A percentile compares a stretch with the other conserved stretches of the same genome.
Evolutionary conservation across 2,329 filamentous ascomycete species (phyloP).

Genomic region (Pseudogymnoascus sp.): DNA sequence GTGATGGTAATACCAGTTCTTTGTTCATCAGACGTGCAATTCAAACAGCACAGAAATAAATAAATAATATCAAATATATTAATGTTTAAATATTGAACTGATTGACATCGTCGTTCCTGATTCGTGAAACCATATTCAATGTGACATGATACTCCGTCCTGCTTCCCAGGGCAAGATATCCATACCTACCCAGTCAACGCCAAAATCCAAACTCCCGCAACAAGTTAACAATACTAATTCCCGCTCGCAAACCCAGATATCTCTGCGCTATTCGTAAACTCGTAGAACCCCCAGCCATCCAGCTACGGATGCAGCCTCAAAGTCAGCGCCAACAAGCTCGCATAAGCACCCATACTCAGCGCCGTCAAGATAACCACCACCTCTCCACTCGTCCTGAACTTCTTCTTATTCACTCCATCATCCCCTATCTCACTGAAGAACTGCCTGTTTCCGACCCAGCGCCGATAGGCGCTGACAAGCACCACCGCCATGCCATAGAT

Average conservation of each 20-base stretch:
- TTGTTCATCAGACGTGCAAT: not conserved
- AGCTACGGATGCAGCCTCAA: constrained; percentile 29
- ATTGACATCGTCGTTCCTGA: not conserved
- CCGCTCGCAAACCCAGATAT: not conserved
- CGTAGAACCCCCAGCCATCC: not conserved
- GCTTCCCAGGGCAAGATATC: not conserved
- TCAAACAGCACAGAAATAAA: not conserved
- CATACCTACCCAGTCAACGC: not conserved
- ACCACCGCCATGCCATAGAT: constrained; percentile 83
- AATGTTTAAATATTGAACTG: not conserved
- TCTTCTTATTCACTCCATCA: constrained; percentile 40
- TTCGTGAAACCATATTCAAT: not conserved
- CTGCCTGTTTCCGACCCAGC: constrained; percentile 86
- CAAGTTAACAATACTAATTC: not conserved
- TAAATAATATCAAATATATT: not conserved
- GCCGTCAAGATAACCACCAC: constrained; percentile 51
- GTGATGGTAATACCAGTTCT: not conserved
- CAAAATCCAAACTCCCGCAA: not conserved
- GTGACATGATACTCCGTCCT: not conserved
- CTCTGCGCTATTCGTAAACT: not conserved
- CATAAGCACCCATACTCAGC: constrained; percentile 51
- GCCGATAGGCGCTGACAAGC: constrained; percentile 73
- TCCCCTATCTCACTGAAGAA: constrained; percentile 61
- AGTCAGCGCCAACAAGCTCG: constrained; percentile 49
- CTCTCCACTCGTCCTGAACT: constrained; percentile 58